These are phyloP conservation scores for Grifola frondosa DNA, from an alignment of 1,284 basidiomycete genomes.

Conservation along the genomic window DNA sequence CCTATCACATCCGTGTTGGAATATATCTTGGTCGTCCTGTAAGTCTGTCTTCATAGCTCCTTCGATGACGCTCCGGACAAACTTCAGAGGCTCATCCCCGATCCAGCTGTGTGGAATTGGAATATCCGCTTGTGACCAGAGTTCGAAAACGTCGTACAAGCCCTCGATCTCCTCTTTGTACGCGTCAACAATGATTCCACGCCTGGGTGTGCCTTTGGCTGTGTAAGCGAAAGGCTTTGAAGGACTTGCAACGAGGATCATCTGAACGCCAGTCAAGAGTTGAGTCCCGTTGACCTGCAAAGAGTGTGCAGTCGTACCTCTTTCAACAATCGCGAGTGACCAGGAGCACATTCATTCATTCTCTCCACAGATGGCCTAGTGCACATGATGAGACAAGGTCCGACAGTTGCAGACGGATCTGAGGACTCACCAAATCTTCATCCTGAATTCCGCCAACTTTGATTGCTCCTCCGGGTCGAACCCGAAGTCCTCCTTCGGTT, in stretches of 20 bases:
- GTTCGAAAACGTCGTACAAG: conserved; percentile 30
- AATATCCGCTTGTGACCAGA: conserved; percentile 23
- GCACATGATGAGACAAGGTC: background rate
- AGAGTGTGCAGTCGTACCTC: conserved; percentile 18
- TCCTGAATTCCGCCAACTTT: conserved; percentile 24
- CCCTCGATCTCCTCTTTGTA: conserved; percentile 34
- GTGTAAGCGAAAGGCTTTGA: conserved; percentile 35
- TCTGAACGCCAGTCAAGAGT: conserved; percentile 19
- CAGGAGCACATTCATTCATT: conserved; percentile 37
- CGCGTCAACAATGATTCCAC: conserved; percentile 24
- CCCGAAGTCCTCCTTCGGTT: conserved; percentile 25
- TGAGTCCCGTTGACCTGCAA: background rate
- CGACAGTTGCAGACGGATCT: too few relatives aligned
- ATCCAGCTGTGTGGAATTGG: conserved; percentile 28
- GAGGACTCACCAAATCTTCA: conserved; percentile 31
- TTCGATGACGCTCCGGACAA: conserved; percentile 27
- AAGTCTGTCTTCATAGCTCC: conserved; percentile 20
- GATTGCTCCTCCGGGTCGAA: conserved; percentile 24
- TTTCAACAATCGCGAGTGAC: conserved; percentile 42
- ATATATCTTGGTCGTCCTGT: conserved; percentile 35
- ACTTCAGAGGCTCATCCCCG: conserved; percentile 10
- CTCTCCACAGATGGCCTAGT: conserved; percentile 37
- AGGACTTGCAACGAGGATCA: conserved; percentile 32
- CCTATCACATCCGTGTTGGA: conserved; percentile 41
- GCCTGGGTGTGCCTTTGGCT: conserved; percentile 31